These are phyloP conservation scores for Flammula alnicola DNA, from an alignment of 1,284 basidiomycete species.

Conservation along the genomic window DNA sequence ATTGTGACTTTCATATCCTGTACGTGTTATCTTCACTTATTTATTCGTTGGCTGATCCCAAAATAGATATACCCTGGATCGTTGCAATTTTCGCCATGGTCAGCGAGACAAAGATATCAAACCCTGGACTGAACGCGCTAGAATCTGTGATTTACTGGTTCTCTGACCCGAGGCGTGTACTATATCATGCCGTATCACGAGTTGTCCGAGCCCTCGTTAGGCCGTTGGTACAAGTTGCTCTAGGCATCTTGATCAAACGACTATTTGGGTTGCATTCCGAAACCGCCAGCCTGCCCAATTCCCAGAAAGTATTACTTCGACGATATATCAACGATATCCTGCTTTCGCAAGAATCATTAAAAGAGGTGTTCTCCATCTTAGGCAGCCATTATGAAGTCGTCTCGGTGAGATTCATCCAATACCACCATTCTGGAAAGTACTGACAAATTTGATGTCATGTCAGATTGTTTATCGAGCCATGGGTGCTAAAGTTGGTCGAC, in stretches of 20 bases:
- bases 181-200: conserved; percentile 43
- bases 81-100: conserved; percentile 43
- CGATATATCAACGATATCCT: conserved; percentile 43
- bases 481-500: conserved; percentile 50
- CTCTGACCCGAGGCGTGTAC: conserved; percentile 41
- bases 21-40: conserved; percentile 19
- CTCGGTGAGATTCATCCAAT: conserved; percentile 30
- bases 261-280: conserved; percentile 44
- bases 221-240: conserved; percentile 42
- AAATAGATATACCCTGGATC: conserved; percentile 47
- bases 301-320: conserved; percentile 39
- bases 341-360: conserved; percentile 40
- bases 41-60: neutral
- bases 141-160: conserved; percentile 50
- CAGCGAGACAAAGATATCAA: conserved; percentile 30
- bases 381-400: conserved; percentile 50
- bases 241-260: conserved; percentile 47
- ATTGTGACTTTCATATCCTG: conserved; percentile 37
- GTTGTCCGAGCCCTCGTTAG: conserved; percentile 42
- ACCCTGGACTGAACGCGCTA: conserved; percentile 34
- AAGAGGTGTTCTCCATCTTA: conserved; percentile 43
- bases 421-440: neutral
- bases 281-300: conserved; percentile 26
- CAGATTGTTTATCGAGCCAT: conserved; percentile 45
- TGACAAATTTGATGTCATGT: too few relatives aligned